Evolutionary conservation across 2,329 filamentous ascomycete species (phyloP).

Genomic region (Atkinsonella texensis): DNA sequence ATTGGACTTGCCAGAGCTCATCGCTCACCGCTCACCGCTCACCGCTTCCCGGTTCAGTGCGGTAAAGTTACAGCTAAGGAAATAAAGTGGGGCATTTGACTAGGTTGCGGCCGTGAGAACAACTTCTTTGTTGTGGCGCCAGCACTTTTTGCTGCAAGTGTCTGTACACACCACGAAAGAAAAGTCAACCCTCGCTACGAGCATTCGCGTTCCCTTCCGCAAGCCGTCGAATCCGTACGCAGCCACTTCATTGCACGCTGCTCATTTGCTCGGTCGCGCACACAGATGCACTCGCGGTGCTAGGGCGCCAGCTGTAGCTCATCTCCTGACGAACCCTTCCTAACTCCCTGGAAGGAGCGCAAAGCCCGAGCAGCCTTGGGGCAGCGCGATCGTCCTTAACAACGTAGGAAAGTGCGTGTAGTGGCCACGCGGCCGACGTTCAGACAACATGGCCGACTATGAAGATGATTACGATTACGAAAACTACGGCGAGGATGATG

Average conservation of each 20-base stretch:
- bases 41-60: too few relatives aligned
- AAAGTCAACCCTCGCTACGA: constrained; percentile 1
- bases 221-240: not conserved
- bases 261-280: constrained; percentile 13
- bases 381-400: not conserved
- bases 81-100: too few relatives aligned
- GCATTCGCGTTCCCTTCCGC: constrained; percentile 1
- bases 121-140: constrained; percentile 1
- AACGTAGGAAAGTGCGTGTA: not conserved
- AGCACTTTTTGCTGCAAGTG: not conserved
- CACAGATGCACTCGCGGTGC: constrained; percentile 22
- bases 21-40: too few relatives aligned
- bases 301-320: constrained; percentile 18
- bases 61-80: too few relatives aligned
- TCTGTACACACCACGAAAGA: not conserved
- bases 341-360: not conserved
- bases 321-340: not conserved
- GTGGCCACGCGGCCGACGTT: not conserved
- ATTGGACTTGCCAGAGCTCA: too few relatives aligned
- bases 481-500: constrained; percentile 55
- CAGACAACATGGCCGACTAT: constrained; percentile 39
- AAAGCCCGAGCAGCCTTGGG: not conserved
- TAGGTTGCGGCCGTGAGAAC: not conserved
- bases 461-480: constrained; percentile 53
- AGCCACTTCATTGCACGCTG: constrained; percentile 2